Evolutionary conservation across 2,329 filamentous ascomycete species (phyloP).

Genomic region (Aspergillus brunneoviolaceus): DNA sequence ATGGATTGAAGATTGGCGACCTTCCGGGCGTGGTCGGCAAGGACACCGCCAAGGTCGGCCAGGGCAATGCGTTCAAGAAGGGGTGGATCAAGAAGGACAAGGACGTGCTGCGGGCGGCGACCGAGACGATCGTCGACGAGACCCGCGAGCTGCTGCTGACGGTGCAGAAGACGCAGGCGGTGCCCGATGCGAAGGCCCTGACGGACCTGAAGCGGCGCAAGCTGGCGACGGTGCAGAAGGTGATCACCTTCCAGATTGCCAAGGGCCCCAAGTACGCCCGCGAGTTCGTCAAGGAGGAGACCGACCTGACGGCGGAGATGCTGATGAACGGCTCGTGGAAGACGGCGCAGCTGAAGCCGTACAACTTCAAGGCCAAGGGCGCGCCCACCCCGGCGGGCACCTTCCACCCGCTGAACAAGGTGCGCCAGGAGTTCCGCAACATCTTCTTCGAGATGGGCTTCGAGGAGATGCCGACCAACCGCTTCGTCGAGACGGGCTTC

Average conservation of each 20-base stretch:
- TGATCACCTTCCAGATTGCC: conserved; percentile 76
- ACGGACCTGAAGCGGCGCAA: conserved; percentile 90
- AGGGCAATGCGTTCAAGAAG: conserved; percentile 86
- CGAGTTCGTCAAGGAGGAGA: conserved; percentile 88
- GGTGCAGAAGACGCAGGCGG: conserved; percentile 68
- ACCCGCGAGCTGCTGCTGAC: conserved; percentile 73
- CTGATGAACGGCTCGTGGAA: conserved; percentile 85
- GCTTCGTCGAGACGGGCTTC: conserved; percentile 94
- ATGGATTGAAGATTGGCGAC: conserved; percentile 78
- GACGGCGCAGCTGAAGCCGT: conserved; percentile 81
- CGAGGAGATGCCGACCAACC: conserved; percentile 93
- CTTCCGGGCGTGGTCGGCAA: conserved; percentile 53
- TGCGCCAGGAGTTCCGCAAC: conserved; percentile 89
- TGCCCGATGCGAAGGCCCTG: conserved; percentile 72
- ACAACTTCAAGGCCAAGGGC: conserved; percentile 73
- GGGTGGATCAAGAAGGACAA: conserved; percentile 67
- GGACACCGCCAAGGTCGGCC: conserved; percentile 65
- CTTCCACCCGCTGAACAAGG: conserved; percentile 74
- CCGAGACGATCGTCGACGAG: conserved; percentile 74
- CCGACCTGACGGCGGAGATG: conserved; percentile 93
- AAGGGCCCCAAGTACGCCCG: conserved; percentile 88
- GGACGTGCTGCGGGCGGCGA: conserved; percentile 54
- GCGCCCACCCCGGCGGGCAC: conserved; percentile 50
- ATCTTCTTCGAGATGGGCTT: conserved; percentile 99
- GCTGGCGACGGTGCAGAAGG: conserved; percentile 78